Base-by-base conservation (phyloP, 2,329 filamentous ascomycete genomes). In the Venturiaceae sp. region DNA sequence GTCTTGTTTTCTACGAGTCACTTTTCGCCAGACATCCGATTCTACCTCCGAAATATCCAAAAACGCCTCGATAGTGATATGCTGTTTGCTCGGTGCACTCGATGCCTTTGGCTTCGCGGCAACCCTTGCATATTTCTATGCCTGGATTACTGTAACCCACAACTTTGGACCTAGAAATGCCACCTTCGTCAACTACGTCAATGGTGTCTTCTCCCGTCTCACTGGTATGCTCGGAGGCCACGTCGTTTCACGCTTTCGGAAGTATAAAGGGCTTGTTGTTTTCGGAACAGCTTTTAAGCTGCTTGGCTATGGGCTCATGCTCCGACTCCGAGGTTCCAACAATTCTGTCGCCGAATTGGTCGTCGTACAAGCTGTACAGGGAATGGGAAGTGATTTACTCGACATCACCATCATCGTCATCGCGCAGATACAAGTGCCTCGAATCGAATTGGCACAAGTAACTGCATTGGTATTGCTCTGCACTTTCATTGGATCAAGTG, bases 231-330 rank as follows among this genome's bases (percentile, higher is more conserved):
- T 71, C 0, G 66, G 70, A 11, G 76, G 77, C 0, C 61, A 70
- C 7, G 21, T 36, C 33, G 26, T 56, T 5, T 36, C 53, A 9
- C 36, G 37, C 1, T 30, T 56, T 23, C 28, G 34, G n/a, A 56
- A 28, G 8, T 80, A 77, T 68, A 80, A 80, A 61, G 77, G 74
- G 72, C 66, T 80, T 2, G 66, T 71, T 13, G 65, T 80, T 23
- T 60, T 66, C 3, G 77, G 74, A 4, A 68, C 71, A 1, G 58
- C 69, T 1, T 62, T 80, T 33, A 74, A 77, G 11, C 63, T 78
- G 9, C 62, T 80, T 33, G 77, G 78, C 5, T 80, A 80, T 60
- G 77, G 76, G 3, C 63, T 79, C 32, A 80, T 80, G 78, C 69
- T 80, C 32, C 71, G 77, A 2, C 71, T 80, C 8, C 72, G 77